phyloP scores from a whole-genome alignment of 495 filamentous ascomycete species.

The Hypoxylon fuscum region DNA sequence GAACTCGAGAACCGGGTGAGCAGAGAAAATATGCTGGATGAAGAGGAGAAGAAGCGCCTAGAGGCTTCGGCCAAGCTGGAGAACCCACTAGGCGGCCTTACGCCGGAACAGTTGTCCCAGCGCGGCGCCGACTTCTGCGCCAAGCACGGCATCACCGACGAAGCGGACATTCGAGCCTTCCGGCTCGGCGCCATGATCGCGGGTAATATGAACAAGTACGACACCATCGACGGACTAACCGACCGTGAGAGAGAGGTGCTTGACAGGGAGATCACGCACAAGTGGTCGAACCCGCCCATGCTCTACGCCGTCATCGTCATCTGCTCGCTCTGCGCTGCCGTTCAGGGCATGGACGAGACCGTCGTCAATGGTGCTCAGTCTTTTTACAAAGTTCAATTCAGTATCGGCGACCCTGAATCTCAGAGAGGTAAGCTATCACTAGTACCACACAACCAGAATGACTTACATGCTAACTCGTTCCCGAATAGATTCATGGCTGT shows the following conservation, averaged over 20 bases:
- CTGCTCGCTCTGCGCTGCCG: conserved; percentile 60
- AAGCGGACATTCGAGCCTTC: conserved; percentile 73
- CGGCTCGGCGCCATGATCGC: conserved; percentile 75
- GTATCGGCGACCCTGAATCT: conserved; percentile 62
- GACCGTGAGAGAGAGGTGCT: conserved; percentile 66
- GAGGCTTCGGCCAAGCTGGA: conserved; percentile 59
- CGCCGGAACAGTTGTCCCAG: conserved; percentile 64
- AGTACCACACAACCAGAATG: background rate
- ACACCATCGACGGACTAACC: conserved; percentile 63
- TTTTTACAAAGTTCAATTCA: conserved; percentile 73
- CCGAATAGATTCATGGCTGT: conserved; percentile 63
- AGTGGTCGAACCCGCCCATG: conserved; percentile 75
- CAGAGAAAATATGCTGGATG: conserved; percentile 28
- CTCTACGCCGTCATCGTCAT: conserved; percentile 73
- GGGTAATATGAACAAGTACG: conserved; percentile 56
- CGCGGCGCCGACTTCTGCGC: conserved; percentile 73
- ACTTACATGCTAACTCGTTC: conserved; percentile 15
- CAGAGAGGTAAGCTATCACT: conserved; percentile 38
- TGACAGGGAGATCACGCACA: conserved; percentile 69
- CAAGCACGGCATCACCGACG: conserved; percentile 68
- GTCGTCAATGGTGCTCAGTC: conserved; percentile 81
- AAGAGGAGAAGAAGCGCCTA: conserved; percentile 35
- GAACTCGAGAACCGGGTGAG: conserved; percentile 32
- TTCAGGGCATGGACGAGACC: conserved; percentile 77
- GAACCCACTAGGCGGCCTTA: conserved; percentile 74